Conservation (phyloP, 805 yeast genomes). For the Suhomyces vadensis region DNA sequence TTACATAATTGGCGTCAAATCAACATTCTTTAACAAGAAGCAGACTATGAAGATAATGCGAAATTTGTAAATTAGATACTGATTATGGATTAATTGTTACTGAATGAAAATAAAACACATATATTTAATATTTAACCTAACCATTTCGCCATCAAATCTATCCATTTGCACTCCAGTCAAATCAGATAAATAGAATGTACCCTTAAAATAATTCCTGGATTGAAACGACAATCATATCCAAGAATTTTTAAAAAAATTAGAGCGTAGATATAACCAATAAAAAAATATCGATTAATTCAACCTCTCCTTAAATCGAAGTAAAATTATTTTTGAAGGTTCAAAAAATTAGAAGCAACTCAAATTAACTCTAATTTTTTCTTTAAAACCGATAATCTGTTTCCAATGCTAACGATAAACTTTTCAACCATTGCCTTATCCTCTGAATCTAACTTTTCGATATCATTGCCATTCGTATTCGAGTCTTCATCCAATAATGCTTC, state of each 20-base stretch:
- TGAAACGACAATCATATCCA: no score
- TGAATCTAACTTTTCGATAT: constrained; percentile 53
- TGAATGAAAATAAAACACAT: background rate
- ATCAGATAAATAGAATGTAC: no score
- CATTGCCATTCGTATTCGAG: constrained; percentile 10
- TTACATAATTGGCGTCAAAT: no score
- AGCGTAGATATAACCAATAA: no score
- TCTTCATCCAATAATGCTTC: constrained; percentile 73
- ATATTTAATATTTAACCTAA: no score
- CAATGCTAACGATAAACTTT: constrained; percentile 79
- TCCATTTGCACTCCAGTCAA: no score
- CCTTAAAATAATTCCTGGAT: no score
- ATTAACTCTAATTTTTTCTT: constrained; percentile 50
- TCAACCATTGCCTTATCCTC: constrained; percentile 77
- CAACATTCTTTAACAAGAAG: no score
- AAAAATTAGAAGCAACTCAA: background rate
- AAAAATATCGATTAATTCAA: background rate
- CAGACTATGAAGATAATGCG: no score
- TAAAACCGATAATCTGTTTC: constrained; percentile 72
- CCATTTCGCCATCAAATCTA: no score
- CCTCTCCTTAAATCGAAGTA: background rate
- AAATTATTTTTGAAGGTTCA: background rate
- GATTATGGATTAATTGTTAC: no score
- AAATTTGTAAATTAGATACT: background rate
- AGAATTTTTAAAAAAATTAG: no score